Percentiles rank a stretch among this genome's conserved stretches.
phyloP scores from a whole-genome alignment of 2,329 filamentous ascomycete species.

The Calonectria henricotiae region DNA sequence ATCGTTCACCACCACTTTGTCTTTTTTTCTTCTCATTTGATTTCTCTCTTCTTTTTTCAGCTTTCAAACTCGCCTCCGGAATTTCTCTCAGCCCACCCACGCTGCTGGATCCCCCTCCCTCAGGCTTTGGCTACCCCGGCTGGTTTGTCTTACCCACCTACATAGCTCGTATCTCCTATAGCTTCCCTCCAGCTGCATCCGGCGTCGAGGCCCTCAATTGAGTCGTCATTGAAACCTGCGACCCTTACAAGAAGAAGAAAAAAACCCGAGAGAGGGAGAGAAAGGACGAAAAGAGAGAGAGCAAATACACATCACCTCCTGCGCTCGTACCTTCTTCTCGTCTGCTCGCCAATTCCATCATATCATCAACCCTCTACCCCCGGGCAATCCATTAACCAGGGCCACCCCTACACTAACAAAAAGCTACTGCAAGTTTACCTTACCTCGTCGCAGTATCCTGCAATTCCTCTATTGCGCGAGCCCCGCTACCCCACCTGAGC shows the following conservation, averaged over 20 bases:
- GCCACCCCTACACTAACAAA: constrained; percentile 36
- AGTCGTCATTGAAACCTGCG: not conserved
- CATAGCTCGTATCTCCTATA: constrained; percentile 16
- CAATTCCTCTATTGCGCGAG: constrained; percentile 34
- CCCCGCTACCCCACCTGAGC: constrained; percentile 52
- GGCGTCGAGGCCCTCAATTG: constrained; percentile 24
- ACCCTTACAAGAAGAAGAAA: not conserved
- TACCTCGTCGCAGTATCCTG: constrained; percentile 37
- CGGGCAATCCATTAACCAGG: constrained; percentile 21
- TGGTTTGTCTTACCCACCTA: constrained; percentile 32
- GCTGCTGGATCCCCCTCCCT: constrained; percentile 24
- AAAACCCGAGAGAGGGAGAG: too few relatives aligned
- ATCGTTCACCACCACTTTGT: not conserved
- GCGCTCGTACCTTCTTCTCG: not conserved
- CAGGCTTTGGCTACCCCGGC: constrained; percentile 27
- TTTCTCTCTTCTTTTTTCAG: not conserved
- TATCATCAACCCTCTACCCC: constrained; percentile 1
- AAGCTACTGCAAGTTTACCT: constrained; percentile 50
- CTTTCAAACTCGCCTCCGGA: not conserved
- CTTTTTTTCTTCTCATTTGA: not conserved
- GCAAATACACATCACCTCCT: not conserved
- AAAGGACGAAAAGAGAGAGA: not conserved
- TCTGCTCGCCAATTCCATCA: not conserved
- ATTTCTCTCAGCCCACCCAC: constrained; percentile 8
- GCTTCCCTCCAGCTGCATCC: constrained; percentile 28